phyloP scores from a whole-genome alignment of 805 yeast genomes.

The Zygosaccharomyces rouxii region DNA sequence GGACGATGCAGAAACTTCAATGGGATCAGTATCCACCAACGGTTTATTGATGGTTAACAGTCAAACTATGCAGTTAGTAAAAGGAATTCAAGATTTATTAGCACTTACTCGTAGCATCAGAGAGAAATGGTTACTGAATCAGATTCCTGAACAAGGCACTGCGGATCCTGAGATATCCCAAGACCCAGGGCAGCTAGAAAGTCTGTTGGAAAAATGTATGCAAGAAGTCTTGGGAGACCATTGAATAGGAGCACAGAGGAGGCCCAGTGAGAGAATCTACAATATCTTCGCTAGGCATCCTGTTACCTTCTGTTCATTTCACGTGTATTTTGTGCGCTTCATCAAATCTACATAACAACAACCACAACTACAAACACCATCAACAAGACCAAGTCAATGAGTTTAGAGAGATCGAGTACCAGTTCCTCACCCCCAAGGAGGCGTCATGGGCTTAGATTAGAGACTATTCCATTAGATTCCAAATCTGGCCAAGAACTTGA shows the following conservation, averaged over 20 bases:
- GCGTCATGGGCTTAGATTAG: constrained; percentile 15
- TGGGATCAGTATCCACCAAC: constrained; percentile 22
- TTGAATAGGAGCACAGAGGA: neutral
- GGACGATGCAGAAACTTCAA: constrained; percentile 17
- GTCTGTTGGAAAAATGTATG: constrained; percentile 23
- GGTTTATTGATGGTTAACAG: constrained; percentile 29
- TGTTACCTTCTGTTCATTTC: neutral
- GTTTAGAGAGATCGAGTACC: constrained; percentile 10
- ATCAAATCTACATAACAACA: neutral
- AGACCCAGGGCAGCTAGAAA: constrained; percentile 19
- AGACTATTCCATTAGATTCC: constrained; percentile 13
- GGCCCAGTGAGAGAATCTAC: neutral
- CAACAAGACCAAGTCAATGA: constrained; percentile 4
- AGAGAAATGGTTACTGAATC: constrained; percentile 35
- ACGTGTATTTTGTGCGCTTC: constrained; percentile 6
- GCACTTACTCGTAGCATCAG: constrained; percentile 31
- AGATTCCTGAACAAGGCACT: constrained; percentile 24
- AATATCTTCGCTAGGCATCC: neutral
- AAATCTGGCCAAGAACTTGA: constrained; percentile 4
- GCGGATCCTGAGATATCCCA: constrained; percentile 4
- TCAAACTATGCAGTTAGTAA: constrained; percentile 32
- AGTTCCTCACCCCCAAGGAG: constrained; percentile 9
- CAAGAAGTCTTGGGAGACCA: constrained; percentile 18
- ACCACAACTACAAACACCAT: constrained; percentile 1
- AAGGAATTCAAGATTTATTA: constrained; percentile 34